Base-by-base conservation (phyloP, 2,329 filamentous ascomycete species). In the Fusarium nanum region DNA sequence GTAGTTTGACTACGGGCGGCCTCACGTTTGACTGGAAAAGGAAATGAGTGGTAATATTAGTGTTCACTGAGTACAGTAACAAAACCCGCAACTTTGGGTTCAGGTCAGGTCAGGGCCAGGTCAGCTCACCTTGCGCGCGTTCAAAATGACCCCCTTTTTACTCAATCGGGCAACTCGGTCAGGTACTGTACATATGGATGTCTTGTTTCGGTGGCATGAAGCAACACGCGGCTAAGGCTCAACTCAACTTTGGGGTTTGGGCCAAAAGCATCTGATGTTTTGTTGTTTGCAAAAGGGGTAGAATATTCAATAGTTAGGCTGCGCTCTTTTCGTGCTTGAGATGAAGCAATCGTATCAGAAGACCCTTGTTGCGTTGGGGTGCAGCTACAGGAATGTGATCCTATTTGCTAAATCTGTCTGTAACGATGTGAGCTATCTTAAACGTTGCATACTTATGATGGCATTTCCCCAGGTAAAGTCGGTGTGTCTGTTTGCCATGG, bases 121-220 rank as follows among this genome's bases (percentile, higher is more conserved):
- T 68, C 65, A 67, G 55, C 67, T 70, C 67, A 69, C 63, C 54
- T 55, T 59, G 53, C 52, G 52, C 64, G 34, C 46, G 41, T 47
- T 56, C 57, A 16, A 32, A 40, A 34, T 12, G 25, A 20, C 20
- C 47, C 61, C 60, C 23, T 50, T 42, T 27, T 27, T 57, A 49
- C 53, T 44, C 22, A 18, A 49, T 60, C 37, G 11, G 54, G 65
- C 25, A 71, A 56, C 54, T 70, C 62, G 62, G 67, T 70, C 62
- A 70, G 52, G 27, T 53, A 28, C 28, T 28, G 28, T 28, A 27
- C 54, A 23, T 23, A 4, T 23, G 22, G 22, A 23, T 46, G 25
- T 30, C 30, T 42, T 47, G 50, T 42, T 50, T 70, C 56, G 53
- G 60, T 62, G 47, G 62, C 50, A 50, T 54, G 59, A 61, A 66